Conservation (phyloP, 441 rosid genomes). For the Codiaeum variegatum region DNA sequence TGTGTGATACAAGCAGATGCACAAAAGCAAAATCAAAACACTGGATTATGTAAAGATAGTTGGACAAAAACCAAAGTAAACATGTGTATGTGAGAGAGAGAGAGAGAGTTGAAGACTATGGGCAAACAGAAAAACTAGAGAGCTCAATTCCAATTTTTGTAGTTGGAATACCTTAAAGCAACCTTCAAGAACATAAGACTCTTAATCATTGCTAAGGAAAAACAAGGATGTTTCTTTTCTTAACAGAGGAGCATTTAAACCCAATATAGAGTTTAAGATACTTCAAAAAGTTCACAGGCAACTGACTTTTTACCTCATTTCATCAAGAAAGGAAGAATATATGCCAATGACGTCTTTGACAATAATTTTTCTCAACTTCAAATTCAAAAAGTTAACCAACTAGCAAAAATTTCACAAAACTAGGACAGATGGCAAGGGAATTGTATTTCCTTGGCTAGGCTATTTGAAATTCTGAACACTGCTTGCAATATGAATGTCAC, state of each 20-base stretch:
- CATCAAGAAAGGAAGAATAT: background rate
- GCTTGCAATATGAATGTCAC: slow-evolving; percentile 8
- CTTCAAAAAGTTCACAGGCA: background rate
- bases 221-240: background rate
- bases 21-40: slow-evolving; percentile 3
- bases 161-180: background rate
- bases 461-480: slow-evolving; percentile 2
- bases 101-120: background rate
- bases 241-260: background rate
- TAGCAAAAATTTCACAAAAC: background rate
- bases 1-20: slow-evolving; percentile 24
- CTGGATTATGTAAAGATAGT: background rate
- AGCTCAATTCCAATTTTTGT: slow-evolving; percentile 2
- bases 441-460: background rate
- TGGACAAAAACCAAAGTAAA: background rate
- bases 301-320: background rate
- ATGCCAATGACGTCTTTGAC: background rate
- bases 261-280: background rate
- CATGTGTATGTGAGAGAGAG: background rate
- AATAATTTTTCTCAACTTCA: background rate
- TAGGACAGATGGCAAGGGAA: background rate
- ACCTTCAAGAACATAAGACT: slow-evolving; percentile 2
- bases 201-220: background rate
- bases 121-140: slow-evolving; percentile 8
- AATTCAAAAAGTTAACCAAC: slow-evolving; percentile 6